phyloP scores from a whole-genome alignment of 2,329 filamentous ascomycete species.

The Fusarium siculi region DNA sequence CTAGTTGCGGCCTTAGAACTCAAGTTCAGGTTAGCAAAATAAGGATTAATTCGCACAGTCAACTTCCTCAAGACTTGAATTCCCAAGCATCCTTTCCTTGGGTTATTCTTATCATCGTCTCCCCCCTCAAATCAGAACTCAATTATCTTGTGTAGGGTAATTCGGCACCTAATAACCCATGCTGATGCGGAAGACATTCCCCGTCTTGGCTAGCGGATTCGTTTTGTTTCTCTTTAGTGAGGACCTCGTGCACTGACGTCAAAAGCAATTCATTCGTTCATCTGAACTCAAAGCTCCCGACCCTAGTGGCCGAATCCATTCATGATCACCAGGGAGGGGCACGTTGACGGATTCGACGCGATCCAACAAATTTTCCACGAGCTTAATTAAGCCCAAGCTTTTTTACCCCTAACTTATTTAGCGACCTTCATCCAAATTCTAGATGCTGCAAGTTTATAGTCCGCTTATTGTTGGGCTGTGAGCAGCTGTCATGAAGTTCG shows the following conservation, averaged over 20 bases:
- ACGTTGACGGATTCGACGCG: conserved; percentile 23
- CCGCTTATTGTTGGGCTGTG: conserved; percentile 20
- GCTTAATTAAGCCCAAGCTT: not conserved
- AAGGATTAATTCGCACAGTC: too few relatives aligned
- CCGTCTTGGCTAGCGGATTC: conserved; percentile 21
- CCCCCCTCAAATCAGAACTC: not conserved
- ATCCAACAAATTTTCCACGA: conserved; percentile 2
- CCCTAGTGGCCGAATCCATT: conserved; percentile 9
- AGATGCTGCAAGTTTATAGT: conserved; percentile 29
- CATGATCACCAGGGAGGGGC: conserved; percentile 29
- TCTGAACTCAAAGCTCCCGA: not conserved
- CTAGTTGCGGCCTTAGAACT: not conserved
- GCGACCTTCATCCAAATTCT: not conserved
- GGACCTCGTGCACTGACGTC: conserved; percentile 37
- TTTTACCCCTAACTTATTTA: not conserved
- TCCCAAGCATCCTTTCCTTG: not conserved
- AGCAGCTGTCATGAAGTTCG: conserved; percentile 67
- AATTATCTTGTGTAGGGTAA: conserved; percentile 16
- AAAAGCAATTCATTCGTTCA: conserved; percentile 11
- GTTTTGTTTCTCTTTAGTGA: conserved; percentile 1
- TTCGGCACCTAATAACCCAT: not conserved
- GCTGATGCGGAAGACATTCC: not conserved
- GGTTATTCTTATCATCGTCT: not conserved
- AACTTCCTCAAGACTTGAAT: not conserved
- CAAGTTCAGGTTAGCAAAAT: not conserved